Conservation (phyloP, 2,329 filamentous ascomycete genomes). For the Aureobasidium uvarum region DNA sequence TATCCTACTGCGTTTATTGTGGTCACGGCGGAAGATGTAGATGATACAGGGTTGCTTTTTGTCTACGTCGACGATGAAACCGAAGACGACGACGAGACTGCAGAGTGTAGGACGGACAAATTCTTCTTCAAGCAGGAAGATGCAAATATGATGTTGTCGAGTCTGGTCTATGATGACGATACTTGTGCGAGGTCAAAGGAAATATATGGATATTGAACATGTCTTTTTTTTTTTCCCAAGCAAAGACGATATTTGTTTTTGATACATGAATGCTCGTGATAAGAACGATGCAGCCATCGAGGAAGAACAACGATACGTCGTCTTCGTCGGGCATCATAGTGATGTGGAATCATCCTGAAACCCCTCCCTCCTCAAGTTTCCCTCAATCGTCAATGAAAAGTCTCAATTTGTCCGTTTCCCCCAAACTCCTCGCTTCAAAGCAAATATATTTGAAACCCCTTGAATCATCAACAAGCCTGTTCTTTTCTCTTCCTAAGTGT, state of each 20-base stretch:
- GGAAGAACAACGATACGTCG: neutral
- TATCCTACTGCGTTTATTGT: neutral
- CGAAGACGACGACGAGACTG: neutral
- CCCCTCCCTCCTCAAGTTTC: neutral
- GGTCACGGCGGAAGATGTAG: neutral
- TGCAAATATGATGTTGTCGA: neutral
- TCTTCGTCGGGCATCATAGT: neutral
- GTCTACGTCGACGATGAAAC: neutral
- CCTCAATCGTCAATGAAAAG: neutral
- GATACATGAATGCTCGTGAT: neutral
- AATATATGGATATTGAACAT: neutral
- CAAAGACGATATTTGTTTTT: neutral
- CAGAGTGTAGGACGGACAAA: neutral
- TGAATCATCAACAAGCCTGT: neutral
- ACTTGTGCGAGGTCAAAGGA: neutral
- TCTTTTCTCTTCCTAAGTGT: neutral
- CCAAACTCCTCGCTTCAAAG: slow-evolving; percentile 14
- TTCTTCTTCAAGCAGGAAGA: neutral
- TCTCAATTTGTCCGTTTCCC: neutral
- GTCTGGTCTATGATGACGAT: neutral
- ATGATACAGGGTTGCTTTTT: neutral
- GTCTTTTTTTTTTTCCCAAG: neutral
- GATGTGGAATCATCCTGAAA: neutral
- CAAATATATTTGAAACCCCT: neutral
- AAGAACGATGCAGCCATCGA: neutral